A percentile compares a stretch with the other conserved stretches of the same genome.
These are phyloP conservation scores for Silybum marianum DNA, from an alignment of 129 eudicot genomes.

Conservation along the genomic window DNA sequence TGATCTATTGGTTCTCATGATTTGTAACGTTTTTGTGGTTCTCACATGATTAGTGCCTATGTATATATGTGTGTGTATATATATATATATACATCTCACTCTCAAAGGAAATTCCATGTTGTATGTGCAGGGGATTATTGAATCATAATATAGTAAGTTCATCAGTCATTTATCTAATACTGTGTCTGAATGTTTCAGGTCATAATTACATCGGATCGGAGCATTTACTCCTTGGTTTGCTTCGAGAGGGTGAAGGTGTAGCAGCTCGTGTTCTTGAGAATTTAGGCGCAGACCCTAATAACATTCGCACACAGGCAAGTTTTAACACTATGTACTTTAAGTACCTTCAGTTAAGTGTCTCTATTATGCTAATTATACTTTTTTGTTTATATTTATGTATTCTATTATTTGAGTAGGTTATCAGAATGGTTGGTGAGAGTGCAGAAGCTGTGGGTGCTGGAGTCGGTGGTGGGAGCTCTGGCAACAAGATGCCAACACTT, in stretches of 20 bases:
- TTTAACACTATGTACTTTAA: background rate
- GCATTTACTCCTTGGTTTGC: conserved; percentile 84
- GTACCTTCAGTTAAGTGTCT: background rate
- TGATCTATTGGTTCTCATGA: background rate
- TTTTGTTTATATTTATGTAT: background rate
- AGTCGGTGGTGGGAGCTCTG: conserved; percentile 75
- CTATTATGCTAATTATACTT: background rate
- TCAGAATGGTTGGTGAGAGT: conserved; percentile 93
- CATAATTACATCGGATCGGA: conserved; percentile 91
- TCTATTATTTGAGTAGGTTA: conserved; percentile 48
- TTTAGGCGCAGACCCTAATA: conserved; percentile 82
- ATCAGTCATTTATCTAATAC: background rate
- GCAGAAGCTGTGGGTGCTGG: conserved; percentile 92
- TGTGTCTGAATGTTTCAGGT: conserved; percentile 41
- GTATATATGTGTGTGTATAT: too few relatives aligned
- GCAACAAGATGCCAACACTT: conserved; percentile 83
- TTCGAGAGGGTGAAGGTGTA: conserved; percentile 96
- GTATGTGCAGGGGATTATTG: background rate
- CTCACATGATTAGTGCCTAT: background rate
- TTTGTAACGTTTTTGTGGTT: background rate
- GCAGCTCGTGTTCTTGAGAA: conserved; percentile 93
- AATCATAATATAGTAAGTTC: background rate
- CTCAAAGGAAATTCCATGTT: too few relatives aligned
- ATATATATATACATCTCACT: background rate
- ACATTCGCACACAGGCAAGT: conserved; percentile 82